phyloP scores from a whole-genome alignment of 768 basidiomycete genomes.

The Heimioporus sp. region DNA sequence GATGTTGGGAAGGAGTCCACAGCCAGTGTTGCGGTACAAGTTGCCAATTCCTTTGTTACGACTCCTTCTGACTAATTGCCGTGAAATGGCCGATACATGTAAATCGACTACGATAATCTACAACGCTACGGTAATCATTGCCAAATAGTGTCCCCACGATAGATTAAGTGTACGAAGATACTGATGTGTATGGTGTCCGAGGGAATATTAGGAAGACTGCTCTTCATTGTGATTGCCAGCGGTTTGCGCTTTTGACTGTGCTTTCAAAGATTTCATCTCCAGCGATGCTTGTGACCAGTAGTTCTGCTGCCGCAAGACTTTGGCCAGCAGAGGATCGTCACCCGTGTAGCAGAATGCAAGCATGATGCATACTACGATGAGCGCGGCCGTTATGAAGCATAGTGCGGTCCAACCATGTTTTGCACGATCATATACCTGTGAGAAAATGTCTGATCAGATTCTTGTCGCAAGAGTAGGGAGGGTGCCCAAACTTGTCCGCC shows the following conservation, averaged over 20 bases:
- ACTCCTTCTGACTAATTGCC: background rate
- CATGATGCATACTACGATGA: slow-evolving; percentile 38
- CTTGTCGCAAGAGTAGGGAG: background rate
- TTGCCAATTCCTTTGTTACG: background rate
- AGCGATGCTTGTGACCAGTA: slow-evolving; percentile 5
- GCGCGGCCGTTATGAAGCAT: slow-evolving; percentile 44
- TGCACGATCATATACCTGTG: slow-evolving; percentile 58
- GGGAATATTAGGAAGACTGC: slow-evolving; percentile 3
- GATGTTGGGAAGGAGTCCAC: too few species aligned
- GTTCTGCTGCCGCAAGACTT: slow-evolving; percentile 21
- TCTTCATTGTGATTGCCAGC: background rate
- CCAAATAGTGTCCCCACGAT: slow-evolving; percentile 7
- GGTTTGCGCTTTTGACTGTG: background rate
- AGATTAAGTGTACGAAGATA: background rate
- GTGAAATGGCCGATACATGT: background rate
- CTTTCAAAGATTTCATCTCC: slow-evolving; percentile 10
- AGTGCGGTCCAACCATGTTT: slow-evolving; percentile 60
- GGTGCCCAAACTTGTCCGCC: slow-evolving; percentile 55
- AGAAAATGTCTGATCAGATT: slow-evolving; percentile 2
- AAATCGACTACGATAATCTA: slow-evolving; percentile 11
- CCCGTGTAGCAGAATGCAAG: slow-evolving; percentile 51
- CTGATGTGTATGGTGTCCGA: slow-evolving; percentile 4
- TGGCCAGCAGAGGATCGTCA: slow-evolving; percentile 38
- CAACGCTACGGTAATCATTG: slow-evolving; percentile 6
- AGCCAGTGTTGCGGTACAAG: too few species aligned